These are phyloP conservation scores for Globisporangium cederbergense DNA, from an alignment of 352 stramenopile genomes.

Conservation along the genomic window DNA sequence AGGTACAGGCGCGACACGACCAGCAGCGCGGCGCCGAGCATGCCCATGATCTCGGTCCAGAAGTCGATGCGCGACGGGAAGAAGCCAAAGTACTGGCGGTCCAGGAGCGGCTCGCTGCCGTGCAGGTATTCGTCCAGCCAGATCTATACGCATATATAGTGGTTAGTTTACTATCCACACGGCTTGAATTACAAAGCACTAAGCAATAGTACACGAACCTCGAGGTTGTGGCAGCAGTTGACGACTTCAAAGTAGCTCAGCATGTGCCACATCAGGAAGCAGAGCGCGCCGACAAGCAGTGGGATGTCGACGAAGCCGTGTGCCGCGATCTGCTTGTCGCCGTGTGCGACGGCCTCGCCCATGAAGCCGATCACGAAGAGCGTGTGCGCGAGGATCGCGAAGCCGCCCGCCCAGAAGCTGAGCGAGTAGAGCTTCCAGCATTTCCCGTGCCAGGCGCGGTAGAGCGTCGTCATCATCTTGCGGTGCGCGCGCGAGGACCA, in stretches of 20 bases:
- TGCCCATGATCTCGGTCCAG: conserved; percentile 62
- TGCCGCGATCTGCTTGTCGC: conserved; percentile 22
- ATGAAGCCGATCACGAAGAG: conserved; percentile 59
- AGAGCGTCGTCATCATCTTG: conserved; percentile 88
- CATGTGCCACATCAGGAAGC: conserved; percentile 52
- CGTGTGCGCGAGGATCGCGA: conserved; percentile 50
- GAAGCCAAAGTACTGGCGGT: conserved; percentile 67
- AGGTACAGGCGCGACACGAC: conserved; percentile 59
- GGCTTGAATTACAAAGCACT: background rate
- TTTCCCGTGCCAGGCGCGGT: conserved; percentile 66
- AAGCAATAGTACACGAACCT: conserved; percentile 21
- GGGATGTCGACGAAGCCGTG: conserved; percentile 57
- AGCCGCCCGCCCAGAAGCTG: conserved; percentile 67
- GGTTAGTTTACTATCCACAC: background rate
- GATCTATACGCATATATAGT: conserved; percentile 25
- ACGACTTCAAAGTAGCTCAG: conserved; percentile 85
- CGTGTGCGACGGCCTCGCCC: conserved; percentile 52
- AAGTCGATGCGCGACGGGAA: conserved; percentile 85
- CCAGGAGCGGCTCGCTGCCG: conserved; percentile 59
- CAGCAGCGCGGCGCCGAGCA: conserved; percentile 60
- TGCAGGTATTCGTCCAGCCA: conserved; percentile 87
- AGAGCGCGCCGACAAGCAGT: conserved; percentile 52
- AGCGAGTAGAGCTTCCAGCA: conserved; percentile 70
- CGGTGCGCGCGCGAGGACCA: conserved; percentile 83
- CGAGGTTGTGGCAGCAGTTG: conserved; percentile 86